Base-by-base conservation (phyloP, 129 eudicot genomes). In the Lactuca sativa region DNA sequence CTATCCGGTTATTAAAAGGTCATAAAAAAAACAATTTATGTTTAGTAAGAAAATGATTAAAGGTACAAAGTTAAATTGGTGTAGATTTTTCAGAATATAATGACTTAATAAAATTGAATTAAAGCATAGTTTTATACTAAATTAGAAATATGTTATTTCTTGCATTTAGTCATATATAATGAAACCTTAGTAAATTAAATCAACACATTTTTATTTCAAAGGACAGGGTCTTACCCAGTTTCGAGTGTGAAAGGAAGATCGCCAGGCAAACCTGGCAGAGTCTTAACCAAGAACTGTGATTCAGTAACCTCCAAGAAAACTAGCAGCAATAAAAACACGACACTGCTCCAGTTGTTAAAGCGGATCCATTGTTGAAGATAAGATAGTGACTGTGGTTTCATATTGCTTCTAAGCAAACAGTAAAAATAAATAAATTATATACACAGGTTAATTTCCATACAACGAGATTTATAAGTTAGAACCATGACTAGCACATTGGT, bases 211-310 rank as follows among this genome's bases (percentile, higher is more conserved):
- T 36, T 36, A 36, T 43, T 8, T 8, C 49, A 43, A 47, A 47
- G 52, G 12, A 9, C 52, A 47, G 1, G 13, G 52, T 4, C n/a
- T 47, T 47, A 47, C 52, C 52, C 52, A 2, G 52, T 47, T 47
- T 47, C 52, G 49, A 18, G 40, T 72, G 62, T 47, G 5, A 47
- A 47, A 47, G 52, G 52, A 10, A 47, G n/a, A 10, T 47, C 52
- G 12, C 52, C 52, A 34, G 4, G 54, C 31, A 47, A 77, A 9
- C 81, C 81, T 0, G 71, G 81, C 11, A 77, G 59, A 13, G 70
- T 69, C 38, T 43, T 62, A 40, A 77, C 68, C 14, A 51, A 34
- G 8, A 67, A 69, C 43, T n/a, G 65, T 13, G 80, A 60, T 38
- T 47, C 52, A 47, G 5, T 47, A 47, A 47, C 6, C 49, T 43